A percentile compares a stretch with the other conserved stretches of the same genome.
phyloP scores from a whole-genome alignment of 140 eudicot genomes.

The Cichorium intybus region DNA sequence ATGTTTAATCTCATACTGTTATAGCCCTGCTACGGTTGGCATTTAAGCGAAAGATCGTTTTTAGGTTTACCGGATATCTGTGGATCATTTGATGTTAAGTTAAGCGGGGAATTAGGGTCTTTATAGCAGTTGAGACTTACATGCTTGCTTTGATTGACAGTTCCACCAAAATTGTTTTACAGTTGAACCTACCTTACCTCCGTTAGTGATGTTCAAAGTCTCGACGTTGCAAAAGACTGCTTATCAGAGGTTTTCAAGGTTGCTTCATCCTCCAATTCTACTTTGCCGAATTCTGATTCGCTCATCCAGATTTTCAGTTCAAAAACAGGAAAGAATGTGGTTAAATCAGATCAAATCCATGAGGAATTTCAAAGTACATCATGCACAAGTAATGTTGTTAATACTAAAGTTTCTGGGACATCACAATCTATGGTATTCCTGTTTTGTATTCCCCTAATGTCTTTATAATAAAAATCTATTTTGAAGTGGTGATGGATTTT shows the following conservation, averaged over 20 bases:
- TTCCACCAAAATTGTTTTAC: constrained; percentile 26
- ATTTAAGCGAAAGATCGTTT: too few relatives aligned
- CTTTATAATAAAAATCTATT: background rate
- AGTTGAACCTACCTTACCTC: constrained; percentile 89
- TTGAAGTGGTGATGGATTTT: constrained; percentile 6
- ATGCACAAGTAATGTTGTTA: constrained; percentile 21
- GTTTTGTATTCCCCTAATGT: background rate
- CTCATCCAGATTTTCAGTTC: constrained; percentile 61
- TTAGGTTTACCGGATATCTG: constrained; percentile 16
- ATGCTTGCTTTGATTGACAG: background rate
- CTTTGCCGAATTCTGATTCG: constrained; percentile 47
- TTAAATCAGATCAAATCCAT: constrained; percentile 22
- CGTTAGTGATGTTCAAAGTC: constrained; percentile 71
- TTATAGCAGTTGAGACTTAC: background rate
- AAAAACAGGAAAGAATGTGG: constrained; percentile 22
- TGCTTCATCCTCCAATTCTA: constrained; percentile 36
- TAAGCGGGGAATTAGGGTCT: constrained; percentile 22
- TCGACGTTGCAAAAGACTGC: constrained; percentile 86
- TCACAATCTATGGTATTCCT: constrained; percentile 31
- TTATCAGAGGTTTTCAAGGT: constrained; percentile 68
- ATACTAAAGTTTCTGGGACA: constrained; percentile 24
- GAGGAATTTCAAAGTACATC: constrained; percentile 33
- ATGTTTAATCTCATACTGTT: too few relatives aligned
- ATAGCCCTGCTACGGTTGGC: too few relatives aligned
- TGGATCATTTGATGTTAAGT: background rate